Conservation (phyloP, 306 rosid species). For the Cucumis sativus region DNA sequence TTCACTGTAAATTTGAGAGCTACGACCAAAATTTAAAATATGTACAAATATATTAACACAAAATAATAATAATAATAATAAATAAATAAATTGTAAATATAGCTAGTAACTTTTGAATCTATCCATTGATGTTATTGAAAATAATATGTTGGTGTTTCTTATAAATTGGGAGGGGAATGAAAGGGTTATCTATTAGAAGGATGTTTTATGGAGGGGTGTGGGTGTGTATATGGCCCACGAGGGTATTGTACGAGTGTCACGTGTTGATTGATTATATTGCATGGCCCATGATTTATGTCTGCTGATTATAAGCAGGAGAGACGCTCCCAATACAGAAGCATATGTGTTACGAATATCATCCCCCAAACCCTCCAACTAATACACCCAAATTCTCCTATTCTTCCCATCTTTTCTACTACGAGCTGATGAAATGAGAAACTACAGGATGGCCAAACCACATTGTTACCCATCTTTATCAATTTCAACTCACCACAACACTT, state of each 20-base stretch:
- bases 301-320: conserved; percentile 11
- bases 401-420: background rate
- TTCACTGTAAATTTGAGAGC: too few relatives aligned
- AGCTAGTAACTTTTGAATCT: too few relatives aligned
- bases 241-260: conserved; percentile 26
- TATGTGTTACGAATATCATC: background rate
- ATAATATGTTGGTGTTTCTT: too few relatives aligned
- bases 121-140: too few relatives aligned
- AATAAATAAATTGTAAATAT: too few relatives aligned
- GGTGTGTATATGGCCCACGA: conserved; percentile 6
- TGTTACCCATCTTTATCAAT: conserved; percentile 23
- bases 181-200: too few relatives aligned
- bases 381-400: too few relatives aligned
- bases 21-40: too few relatives aligned
- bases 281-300: conserved; percentile 38
- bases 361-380: background rate
- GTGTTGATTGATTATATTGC: conserved; percentile 50
- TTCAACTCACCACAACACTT: conserved; percentile 10
- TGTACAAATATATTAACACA: too few relatives aligned
- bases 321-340: conserved; percentile 1
- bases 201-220: background rate
- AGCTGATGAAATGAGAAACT: background rate
- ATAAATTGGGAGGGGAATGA: too few relatives aligned
- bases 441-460: conserved; percentile 11
- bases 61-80: too few relatives aligned